Evolutionary conservation across 106 monocot genomes (phyloP).

Genomic region (Allium sativum): DNA sequence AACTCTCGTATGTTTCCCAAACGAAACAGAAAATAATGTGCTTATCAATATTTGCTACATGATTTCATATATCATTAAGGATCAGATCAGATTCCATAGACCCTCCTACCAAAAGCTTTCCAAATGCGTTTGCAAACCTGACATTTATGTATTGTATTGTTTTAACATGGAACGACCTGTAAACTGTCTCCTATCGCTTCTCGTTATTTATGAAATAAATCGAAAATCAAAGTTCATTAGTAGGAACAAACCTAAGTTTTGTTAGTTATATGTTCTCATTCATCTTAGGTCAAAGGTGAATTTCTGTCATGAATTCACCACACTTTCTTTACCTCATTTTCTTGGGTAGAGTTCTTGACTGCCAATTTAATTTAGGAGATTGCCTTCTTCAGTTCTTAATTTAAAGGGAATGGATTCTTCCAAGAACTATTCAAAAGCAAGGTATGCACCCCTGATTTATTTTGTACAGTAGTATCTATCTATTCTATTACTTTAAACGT

Average conservation of each 20-base stretch:
- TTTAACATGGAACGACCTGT: constrained; percentile 91
- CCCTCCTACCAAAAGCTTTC: constrained; percentile 65
- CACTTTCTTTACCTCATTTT: no score
- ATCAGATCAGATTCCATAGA: constrained; percentile 71
- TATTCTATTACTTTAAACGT: no score
- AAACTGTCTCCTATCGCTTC: constrained; percentile 70
- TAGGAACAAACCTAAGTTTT: constrained; percentile 65
- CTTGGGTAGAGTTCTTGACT: no score
- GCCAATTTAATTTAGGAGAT: no score
- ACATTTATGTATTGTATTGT: constrained; percentile 52
- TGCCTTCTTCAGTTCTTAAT: no score
- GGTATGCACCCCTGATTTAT: no score
- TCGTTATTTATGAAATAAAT: constrained; percentile 56
- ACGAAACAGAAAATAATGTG: background rate
- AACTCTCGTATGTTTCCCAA: constrained; percentile 6
- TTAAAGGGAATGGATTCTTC: no score
- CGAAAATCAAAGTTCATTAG: constrained; percentile 22
- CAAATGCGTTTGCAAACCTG: constrained; percentile 22
- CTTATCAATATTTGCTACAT: background rate
- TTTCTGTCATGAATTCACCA: constrained; percentile 11
- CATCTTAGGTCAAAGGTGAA: constrained; percentile 68
- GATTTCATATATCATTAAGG: constrained; percentile 3
- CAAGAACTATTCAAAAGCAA: no score
- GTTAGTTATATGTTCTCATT: constrained; percentile 81
- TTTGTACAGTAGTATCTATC: no score